Conservation (phyloP, 441 rosid genomes). For the Pelargonium cotyledonis region DNA sequence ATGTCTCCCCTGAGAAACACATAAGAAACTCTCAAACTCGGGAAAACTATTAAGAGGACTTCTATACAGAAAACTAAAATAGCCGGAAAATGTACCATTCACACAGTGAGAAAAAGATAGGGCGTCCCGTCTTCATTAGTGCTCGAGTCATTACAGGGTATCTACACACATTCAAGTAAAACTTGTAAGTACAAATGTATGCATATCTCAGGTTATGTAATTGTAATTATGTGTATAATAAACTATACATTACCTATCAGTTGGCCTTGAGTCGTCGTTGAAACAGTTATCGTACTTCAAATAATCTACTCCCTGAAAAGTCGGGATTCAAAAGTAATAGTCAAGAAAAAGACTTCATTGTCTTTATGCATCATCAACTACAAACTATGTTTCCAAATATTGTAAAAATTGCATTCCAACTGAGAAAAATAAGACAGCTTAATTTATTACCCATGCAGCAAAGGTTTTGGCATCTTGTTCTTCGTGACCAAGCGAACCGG, state of each 20-base stretch:
- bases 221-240: not conserved
- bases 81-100: conserved; percentile 45
- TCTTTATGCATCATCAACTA: not conserved
- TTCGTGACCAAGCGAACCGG: conserved; percentile 69
- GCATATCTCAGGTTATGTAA: not conserved
- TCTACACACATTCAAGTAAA: conserved; percentile 27
- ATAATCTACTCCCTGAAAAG: conserved; percentile 61
- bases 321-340: conserved; percentile 5
- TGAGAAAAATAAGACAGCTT: not conserved
- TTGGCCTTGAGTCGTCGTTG: conserved; percentile 53
- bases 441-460: conserved; percentile 54
- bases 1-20: conserved; percentile 50
- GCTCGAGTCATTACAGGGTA: conserved; percentile 68
- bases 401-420: not conserved
- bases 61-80: not conserved
- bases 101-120: conserved; percentile 64
- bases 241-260: conserved; percentile 44
- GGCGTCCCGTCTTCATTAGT: conserved; percentile 54
- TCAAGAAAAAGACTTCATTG: not conserved
- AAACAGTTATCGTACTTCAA: conserved; percentile 72
- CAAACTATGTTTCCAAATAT: not conserved
- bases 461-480: conserved; percentile 70
- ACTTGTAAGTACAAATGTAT: not conserved
- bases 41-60: not conserved
- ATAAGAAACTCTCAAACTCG: not conserved